A percentile compares a stretch with the other conserved stretches of the same genome.
Evolutionary conservation across 176 grass and related monocot genomes (phyloP).

Genomic region (Leersia perrieri): DNA sequence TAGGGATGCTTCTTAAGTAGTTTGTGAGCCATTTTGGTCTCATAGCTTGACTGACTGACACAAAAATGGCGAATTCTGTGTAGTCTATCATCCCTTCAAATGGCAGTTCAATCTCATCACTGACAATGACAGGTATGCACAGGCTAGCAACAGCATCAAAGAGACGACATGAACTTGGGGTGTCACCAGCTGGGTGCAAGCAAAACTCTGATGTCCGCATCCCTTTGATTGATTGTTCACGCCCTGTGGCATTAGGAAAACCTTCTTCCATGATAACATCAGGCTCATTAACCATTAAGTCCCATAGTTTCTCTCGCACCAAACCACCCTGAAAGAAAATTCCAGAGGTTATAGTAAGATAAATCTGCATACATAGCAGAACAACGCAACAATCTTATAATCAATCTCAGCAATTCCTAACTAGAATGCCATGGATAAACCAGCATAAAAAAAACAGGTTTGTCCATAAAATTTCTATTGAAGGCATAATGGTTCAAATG

Average conservation of each 20-base stretch:
- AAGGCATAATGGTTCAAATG: neutral
- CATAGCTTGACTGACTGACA: constrained; percentile 55
- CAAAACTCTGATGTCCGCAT: constrained; percentile 79
- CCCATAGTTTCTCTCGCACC: constrained; percentile 90
- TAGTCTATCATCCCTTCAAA: constrained; percentile 89
- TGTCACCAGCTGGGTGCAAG: constrained; percentile 84
- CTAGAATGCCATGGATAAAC: neutral
- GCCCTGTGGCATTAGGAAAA: constrained; percentile 83
- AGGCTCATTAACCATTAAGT: constrained; percentile 68
- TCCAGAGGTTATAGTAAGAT: neutral
- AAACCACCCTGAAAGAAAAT: constrained; percentile 66
- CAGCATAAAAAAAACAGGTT: neutral
- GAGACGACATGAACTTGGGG: constrained; percentile 77
- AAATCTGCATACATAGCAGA: neutral
- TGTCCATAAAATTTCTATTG: neutral
- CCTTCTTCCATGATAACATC: constrained; percentile 85
- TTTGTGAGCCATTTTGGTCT: constrained; percentile 52
- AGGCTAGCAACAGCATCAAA: constrained; percentile 83
- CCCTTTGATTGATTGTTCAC: constrained; percentile 82
- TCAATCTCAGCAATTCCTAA: neutral
- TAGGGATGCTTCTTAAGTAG: constrained; percentile 57
- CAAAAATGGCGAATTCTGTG: constrained; percentile 64
- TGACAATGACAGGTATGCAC: constrained; percentile 85
- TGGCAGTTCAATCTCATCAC: constrained; percentile 77
- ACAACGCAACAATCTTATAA: neutral